phyloP scores from a whole-genome alignment of 192 early-diverging fungal genomes.

The Rhizophagus clarus region DNA sequence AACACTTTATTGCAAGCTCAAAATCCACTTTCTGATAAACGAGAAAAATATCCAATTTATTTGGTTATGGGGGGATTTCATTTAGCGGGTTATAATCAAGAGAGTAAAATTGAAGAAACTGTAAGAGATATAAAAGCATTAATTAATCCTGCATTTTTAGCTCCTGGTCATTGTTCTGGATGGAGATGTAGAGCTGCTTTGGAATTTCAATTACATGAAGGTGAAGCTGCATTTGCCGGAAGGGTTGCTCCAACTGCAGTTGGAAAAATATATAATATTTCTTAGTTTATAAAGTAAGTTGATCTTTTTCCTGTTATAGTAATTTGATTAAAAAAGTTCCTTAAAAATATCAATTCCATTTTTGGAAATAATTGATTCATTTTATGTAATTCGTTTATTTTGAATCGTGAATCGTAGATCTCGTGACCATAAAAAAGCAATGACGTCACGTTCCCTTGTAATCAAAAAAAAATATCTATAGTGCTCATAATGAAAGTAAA shows the following conservation, averaged over 20 bases:
- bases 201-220: constrained; percentile 14
- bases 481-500: too few relatives aligned
- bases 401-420: too few relatives aligned
- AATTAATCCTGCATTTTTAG: constrained; percentile 36
- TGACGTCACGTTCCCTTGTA: too few relatives aligned
- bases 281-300: background rate
- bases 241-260: background rate
- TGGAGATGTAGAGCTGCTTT: constrained; percentile 40
- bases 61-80: constrained; percentile 44
- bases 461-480: too few relatives aligned
- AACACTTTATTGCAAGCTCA: constrained; percentile 39
- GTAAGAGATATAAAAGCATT: constrained; percentile 7
- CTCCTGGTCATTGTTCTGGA: constrained; percentile 45
- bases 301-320: too few relatives aligned
- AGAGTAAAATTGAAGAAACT: constrained; percentile 35
- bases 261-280: background rate
- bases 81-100: constrained; percentile 36
- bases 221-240: background rate
- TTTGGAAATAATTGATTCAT: too few relatives aligned
- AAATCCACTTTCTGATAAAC: constrained; percentile 26
- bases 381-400: too few relatives aligned
- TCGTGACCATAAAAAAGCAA: too few relatives aligned
- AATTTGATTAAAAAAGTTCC: too few relatives aligned
- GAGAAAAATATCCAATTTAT: constrained; percentile 23
- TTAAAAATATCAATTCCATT: too few relatives aligned